Evolutionary conservation across 305 asterid species (phyloP).

Genomic region (Ajuga reptans): DNA sequence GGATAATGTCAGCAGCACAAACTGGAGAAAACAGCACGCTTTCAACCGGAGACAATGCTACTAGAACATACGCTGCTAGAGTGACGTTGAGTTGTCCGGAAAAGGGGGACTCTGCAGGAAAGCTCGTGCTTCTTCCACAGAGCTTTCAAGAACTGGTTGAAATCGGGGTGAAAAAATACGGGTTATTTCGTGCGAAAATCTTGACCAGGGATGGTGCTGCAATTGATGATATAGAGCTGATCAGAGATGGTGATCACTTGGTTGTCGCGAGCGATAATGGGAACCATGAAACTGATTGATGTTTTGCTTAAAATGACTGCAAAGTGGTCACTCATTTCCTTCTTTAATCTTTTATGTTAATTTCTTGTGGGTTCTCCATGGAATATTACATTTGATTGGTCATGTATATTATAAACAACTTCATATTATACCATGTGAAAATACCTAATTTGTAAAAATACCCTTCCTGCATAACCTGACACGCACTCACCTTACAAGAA

Average conservation of each 20-base stretch:
- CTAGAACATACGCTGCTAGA: constrained; percentile 36
- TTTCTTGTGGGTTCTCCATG: background rate
- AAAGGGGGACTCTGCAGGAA: constrained; percentile 54
- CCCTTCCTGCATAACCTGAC: too few species aligned
- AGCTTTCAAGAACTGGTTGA: constrained; percentile 47
- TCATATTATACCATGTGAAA: background rate
- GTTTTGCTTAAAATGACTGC: constrained; percentile 19
- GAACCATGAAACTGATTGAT: constrained; percentile 21
- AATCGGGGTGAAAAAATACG: constrained; percentile 44
- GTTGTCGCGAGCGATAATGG: constrained; percentile 34
- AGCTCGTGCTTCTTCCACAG: constrained; percentile 49
- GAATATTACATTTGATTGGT: constrained; percentile 6
- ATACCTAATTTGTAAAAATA: too few species aligned
- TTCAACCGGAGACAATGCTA: constrained; percentile 23
- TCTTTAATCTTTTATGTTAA: background rate
- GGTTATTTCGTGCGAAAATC: constrained; percentile 35
- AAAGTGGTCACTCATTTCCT: constrained; percentile 16
- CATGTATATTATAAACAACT: constrained; percentile 15
- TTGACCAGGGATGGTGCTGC: constrained; percentile 53
- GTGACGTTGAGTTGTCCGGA: constrained; percentile 67
- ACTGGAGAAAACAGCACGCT: constrained; percentile 34
- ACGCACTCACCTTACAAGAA: too few species aligned
- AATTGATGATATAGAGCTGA: constrained; percentile 53
- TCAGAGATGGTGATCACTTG: constrained; percentile 72
- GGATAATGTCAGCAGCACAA: constrained; percentile 65